Percentiles rank a stretch among this genome's conserved stretches.
Conservation (phyloP, 306 rosid species). For the Citrullus amarus region DNA sequence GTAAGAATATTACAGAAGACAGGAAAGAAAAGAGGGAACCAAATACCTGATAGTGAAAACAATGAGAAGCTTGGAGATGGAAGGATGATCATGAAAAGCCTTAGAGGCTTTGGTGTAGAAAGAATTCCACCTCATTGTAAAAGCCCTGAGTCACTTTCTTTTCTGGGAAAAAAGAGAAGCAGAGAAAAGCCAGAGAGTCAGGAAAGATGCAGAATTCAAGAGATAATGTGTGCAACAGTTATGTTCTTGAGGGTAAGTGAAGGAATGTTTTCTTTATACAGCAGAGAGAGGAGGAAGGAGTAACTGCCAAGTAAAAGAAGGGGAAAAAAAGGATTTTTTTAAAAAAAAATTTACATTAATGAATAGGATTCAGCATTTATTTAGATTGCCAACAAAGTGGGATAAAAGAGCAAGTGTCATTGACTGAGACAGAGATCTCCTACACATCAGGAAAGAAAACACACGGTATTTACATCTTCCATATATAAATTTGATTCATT, state of each 20-base stretch:
- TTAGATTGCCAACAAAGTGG: not conserved
- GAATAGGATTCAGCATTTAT: not conserved
- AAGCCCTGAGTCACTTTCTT: not conserved
- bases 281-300: not conserved
- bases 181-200: too few relatives aligned
- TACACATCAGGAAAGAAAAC: not conserved
- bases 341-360: not conserved
- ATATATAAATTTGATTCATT: not conserved
- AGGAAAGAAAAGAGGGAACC: not conserved
- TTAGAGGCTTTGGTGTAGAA: conserved; percentile 36
- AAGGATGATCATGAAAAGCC: conserved; percentile 23
- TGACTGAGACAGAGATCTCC: conserved; percentile 4
- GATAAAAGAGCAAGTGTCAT: not conserved
- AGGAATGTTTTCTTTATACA: not conserved
- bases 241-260: not conserved
- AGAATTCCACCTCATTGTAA: conserved; percentile 29
- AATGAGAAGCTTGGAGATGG: conserved; percentile 31
- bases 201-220: not conserved
- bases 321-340: too few relatives aligned
- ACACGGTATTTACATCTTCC: not conserved
- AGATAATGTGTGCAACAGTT: not conserved
- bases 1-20: not conserved
- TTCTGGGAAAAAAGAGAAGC: not conserved
- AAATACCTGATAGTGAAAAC: conserved; percentile 39
- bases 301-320: conserved; percentile 1